Conservation (phyloP, 176 grass and related monocot species). For the Phragmites australis region DNA sequence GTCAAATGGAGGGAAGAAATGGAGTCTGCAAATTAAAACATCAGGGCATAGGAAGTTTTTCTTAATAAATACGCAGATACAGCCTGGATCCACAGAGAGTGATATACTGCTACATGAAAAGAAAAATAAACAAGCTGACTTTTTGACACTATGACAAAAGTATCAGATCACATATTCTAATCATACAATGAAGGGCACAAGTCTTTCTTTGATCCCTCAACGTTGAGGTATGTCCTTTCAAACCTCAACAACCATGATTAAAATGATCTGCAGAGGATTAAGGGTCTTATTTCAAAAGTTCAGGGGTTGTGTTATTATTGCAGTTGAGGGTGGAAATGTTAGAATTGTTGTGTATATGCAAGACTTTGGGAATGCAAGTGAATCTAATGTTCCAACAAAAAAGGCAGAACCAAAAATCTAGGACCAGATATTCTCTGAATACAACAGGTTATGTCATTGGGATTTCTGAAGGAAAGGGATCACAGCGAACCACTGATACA, state of each 20-base stretch:
- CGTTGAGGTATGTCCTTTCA: not conserved
- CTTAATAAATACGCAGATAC: not conserved
- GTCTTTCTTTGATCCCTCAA: conserved; percentile 10
- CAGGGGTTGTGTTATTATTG: not conserved
- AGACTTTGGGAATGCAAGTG: not conserved
- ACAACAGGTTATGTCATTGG: not conserved
- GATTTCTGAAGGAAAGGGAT: not conserved
- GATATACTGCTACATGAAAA: not conserved
- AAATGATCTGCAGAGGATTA: not conserved
- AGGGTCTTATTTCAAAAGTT: not conserved
- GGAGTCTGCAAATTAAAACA: not conserved
- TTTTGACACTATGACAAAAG: conserved; percentile 16
- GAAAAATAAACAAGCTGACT: not conserved
- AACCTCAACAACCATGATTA: conserved; percentile 18
- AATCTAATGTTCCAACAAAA: not conserved
- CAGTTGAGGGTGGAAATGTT: not conserved
- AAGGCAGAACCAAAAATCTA: not conserved
- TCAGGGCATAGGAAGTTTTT: conserved; percentile 14
- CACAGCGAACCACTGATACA: not conserved
- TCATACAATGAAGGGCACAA: not conserved
- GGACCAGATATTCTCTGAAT: not conserved
- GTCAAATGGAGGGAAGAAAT: conserved; percentile 42
- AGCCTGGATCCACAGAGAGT: conserved; percentile 5
- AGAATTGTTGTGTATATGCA: not conserved
- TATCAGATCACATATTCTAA: conserved; percentile 13